Evolutionary conservation across 768 basidiomycete genomes (phyloP).

Genomic region (Suillus weaverae): DNA sequence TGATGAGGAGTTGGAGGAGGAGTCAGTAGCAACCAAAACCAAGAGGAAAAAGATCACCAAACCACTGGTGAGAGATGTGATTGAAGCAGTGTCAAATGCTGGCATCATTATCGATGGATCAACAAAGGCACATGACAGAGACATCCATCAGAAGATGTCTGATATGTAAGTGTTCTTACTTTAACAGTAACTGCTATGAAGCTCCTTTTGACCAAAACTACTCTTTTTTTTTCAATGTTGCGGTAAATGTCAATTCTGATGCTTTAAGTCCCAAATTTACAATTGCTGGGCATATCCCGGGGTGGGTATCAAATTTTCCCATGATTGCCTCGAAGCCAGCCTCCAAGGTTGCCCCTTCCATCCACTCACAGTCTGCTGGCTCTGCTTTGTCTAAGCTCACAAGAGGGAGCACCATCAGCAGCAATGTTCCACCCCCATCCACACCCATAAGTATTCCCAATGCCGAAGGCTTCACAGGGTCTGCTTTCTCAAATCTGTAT

Average conservation of each 20-base stretch:
- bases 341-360: no score
- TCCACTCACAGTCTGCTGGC: no score
- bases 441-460: no score
- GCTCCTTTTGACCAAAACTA: neutral
- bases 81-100: neutral
- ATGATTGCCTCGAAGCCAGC: neutral
- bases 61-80: neutral
- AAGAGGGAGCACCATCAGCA: no score
- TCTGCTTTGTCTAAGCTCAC: no score
- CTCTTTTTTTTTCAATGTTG: neutral
- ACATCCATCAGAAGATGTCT: neutral
- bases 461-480: no score
- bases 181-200: neutral
- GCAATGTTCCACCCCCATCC: no score
- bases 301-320: neutral
- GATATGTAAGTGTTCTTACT: neutral
- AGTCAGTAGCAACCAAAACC: no score
- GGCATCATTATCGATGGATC: neutral
- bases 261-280: neutral
- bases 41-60: neutral
- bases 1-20: neutral
- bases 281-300: neutral
- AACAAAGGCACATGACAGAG: neutral
- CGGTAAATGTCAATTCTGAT: no score
- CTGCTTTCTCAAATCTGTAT: no score